Percentiles rank a stretch among this genome's conserved stretches.
Evolutionary conservation across 208 protist genomes (phyloP).

Genomic region (Borovskyia barvae): DNA sequence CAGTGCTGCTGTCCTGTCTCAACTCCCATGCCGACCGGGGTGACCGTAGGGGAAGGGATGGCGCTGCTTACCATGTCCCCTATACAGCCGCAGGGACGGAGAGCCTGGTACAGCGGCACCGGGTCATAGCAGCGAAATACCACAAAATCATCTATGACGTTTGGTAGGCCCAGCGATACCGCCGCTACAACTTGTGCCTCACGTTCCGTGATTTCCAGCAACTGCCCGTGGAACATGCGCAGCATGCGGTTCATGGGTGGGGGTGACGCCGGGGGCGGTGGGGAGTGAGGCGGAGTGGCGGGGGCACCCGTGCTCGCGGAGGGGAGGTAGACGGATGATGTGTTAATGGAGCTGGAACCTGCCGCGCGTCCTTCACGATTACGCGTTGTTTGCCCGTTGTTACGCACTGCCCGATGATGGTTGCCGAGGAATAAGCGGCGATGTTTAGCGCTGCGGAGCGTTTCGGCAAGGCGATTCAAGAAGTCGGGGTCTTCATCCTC

Average conservation of each 20-base stretch:
- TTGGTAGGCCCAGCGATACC: slow-evolving; percentile 38
- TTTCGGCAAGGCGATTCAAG: slow-evolving; percentile 46
- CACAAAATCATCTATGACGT: slow-evolving; percentile 62
- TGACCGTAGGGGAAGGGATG: too few relatives aligned
- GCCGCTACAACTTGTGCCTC: slow-evolving; percentile 52
- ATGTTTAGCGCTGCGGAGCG: slow-evolving; percentile 59
- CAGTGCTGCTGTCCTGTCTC: too few relatives aligned
- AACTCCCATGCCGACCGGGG: too few relatives aligned
- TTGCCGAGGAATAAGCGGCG: slow-evolving; percentile 61
- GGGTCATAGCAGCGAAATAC: slow-evolving; percentile 30
- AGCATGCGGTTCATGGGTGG: slow-evolving; percentile 59
- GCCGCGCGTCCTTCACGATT: slow-evolving; percentile 23
- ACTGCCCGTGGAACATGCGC: slow-evolving; percentile 44
- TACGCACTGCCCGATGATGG: slow-evolving; percentile 57
- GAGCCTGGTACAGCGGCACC: slow-evolving; percentile 8
- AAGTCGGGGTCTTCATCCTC: slow-evolving; percentile 46
- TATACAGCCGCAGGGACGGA: too few relatives aligned
- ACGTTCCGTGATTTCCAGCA: slow-evolving; percentile 63
- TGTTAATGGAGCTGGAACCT: not conserved
- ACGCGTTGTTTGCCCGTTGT: slow-evolving; percentile 61
- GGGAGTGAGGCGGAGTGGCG: slow-evolving; percentile 6
- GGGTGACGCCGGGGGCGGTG: slow-evolving; percentile 18
- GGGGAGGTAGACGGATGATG: not conserved
- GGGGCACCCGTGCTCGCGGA: slow-evolving; percentile 5
- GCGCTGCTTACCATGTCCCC: too few relatives aligned